Conservation (phyloP, 2,329 filamentous ascomycete genomes). For the Botrytis aclada region DNA sequence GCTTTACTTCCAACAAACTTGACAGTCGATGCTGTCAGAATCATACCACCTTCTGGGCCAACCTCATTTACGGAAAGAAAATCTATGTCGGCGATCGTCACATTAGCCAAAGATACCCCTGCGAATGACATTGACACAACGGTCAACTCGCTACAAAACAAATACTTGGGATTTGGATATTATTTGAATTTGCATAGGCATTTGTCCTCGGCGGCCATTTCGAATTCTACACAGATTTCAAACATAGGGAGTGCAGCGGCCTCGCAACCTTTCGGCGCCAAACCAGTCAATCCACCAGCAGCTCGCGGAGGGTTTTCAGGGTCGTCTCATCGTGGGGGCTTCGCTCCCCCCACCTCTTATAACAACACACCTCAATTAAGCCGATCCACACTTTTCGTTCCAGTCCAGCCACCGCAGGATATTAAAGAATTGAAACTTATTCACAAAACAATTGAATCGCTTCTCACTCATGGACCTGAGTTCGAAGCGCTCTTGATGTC, state of each 20-base stretch:
- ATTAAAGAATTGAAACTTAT: constrained; percentile 78
- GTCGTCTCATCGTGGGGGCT: constrained; percentile 55
- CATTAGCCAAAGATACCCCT: constrained; percentile 74
- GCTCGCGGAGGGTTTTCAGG: constrained; percentile 44
- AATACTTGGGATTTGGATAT: constrained; percentile 81
- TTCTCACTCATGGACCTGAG: constrained; percentile 77
- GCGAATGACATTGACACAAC: constrained; percentile 79
- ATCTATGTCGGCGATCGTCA: constrained; percentile 74
- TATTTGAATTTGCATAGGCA: constrained; percentile 78
- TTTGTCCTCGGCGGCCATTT: constrained; percentile 72
- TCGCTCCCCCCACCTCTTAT: constrained; percentile 76
- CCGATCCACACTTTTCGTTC: constrained; percentile 59
- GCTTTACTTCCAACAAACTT: constrained; percentile 58
- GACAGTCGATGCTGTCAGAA: constrained; percentile 69
- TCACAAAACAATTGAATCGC: constrained; percentile 78
- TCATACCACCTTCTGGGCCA: constrained; percentile 55
- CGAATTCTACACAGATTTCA: constrained; percentile 47
- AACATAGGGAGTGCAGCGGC: constrained; percentile 38
- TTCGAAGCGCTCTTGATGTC: constrained; percentile 94
- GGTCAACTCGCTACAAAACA: constrained; percentile 75
- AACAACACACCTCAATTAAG: constrained; percentile 40
- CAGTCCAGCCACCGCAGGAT: constrained; percentile 72
- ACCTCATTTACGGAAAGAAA: constrained; percentile 59
- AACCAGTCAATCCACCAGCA: constrained; percentile 49
- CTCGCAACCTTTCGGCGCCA: constrained; percentile 77